Percentiles rank a stretch among this genome's conserved stretches.
These are phyloP conservation scores for Dimargaris cristalligena DNA, from an alignment of 192 early-diverging fungal species.

Conservation along the genomic window DNA sequence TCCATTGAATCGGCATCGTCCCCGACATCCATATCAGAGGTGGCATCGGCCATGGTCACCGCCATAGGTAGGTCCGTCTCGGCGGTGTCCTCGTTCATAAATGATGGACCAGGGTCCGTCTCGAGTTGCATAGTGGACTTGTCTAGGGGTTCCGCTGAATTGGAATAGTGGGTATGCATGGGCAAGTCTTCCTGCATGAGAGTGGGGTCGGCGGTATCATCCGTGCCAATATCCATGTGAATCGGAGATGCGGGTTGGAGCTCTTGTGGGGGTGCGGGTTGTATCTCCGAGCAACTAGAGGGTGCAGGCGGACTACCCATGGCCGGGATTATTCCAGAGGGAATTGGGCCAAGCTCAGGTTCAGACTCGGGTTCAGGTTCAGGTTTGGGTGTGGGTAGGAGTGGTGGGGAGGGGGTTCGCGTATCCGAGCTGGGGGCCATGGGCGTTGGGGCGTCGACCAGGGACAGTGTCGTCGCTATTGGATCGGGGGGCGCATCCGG, in stretches of 20 bases:
- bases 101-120: not conserved
- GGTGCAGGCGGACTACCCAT: not conserved
- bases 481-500: no score
- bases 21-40: not conserved
- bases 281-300: not conserved
- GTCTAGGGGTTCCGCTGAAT: not conserved
- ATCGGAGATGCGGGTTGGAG: not conserved
- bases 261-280: no score
- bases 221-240: not conserved
- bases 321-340: no score
- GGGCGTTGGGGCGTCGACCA: no score
- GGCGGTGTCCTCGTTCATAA: not conserved
- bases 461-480: no score
- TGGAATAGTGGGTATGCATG: not conserved
- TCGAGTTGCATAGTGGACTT: not conserved
- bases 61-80: not conserved
- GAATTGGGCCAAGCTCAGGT: no score
- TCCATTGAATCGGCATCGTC: slow-evolving; percentile 1
- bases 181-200: not conserved
- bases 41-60: not conserved
- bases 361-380: no score
- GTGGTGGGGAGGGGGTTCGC: no score
- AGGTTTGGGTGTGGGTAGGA: no score
- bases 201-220: not conserved
- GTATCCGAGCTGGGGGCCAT: no score